Base-by-base conservation (phyloP, 257 asterid genomes). In the Nicotiana knightiana region DNA sequence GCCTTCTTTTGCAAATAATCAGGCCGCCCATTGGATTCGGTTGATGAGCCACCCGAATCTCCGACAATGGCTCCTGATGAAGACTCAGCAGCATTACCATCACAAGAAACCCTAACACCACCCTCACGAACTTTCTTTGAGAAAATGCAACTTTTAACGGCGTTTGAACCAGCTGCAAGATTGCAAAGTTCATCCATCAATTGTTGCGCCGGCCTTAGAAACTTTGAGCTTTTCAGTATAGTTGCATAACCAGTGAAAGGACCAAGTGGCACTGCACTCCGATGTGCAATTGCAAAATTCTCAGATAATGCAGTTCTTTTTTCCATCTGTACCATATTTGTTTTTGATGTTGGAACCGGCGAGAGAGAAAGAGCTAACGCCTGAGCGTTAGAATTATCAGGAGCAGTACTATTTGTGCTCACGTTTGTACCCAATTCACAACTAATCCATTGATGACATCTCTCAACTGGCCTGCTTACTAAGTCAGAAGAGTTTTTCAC, bases 171-270 rank as follows among this genome's bases (percentile, higher is more conserved):
- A 3, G 86, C 83, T 9, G 88, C 82, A 17, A 73, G 39, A 58
- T 84, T 83, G 83, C 95, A 94, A 18, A 88, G 84, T n/a, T 91
- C 93, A 65, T 91, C 93, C 86, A 94, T 53, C 10, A 94, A 78
- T 48, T 87, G 91, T 62, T 94, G 94, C 0, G 97, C 92, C 0
- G 97, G 97, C 84, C 85, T 90, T 75, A 92, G 48, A 63, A 88
- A 94, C 70, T 83, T 90, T 0, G 98, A 94, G 57, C 88, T 90
- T 21, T 85, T 86, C 1, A 94, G 91, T 81, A 94, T 93, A 1
- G 97, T 87, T 0, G 95, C 91, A 70, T 94, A 94, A 2, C 98
- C 98, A 0, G 98, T 93, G 66, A 92, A 94, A 0, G 98, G 98
- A 5, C 98, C 98, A 2, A 94, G 88, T 6, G 98, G 97, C 18